Evolutionary conservation across 2,329 filamentous ascomycete species (phyloP), one percentile per base, ranked within the genome.

Genomic region (Albifimbria verrucaria): DNA sequence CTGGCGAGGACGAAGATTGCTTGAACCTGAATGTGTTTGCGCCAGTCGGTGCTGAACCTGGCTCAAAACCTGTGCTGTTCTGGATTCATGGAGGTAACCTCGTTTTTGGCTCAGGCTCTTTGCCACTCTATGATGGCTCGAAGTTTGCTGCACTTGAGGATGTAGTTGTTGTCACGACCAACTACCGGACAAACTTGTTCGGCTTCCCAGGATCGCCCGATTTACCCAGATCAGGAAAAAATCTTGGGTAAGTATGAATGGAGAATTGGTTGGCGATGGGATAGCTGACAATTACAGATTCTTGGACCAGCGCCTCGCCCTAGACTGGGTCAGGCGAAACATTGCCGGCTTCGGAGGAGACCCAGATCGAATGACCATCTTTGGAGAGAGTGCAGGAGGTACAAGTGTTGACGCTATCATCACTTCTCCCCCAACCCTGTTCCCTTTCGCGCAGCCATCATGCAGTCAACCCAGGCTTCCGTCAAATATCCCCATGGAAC

Each of bases 311-410:
- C 67, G 76, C 2, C 56, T 78, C n/a, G 78, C 74, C 0, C 62
- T 81, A 3, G 62, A 68, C 26, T 82, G 78, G 78, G 65, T 81
- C 26, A 74, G 75, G 51, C 73, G 74, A 44, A 81, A 77, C 55
- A 79, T 81, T 45, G 68, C 57, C 5, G 67, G 68, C 3, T 80
- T 81, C 39, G 77, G 77, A 18, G 78, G 78, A 15, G 69, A 77
- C 26, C 69, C 72, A 2, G 51, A 59, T 2, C 72, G 75, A 42
- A 75, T 82, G 6, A 79, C 75, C 2, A 66, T 82, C 25, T 80
- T 75, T 67, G 80, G 78, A 22, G 77, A 83, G 66, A 79, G 74
- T 1, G 77, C 80, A 0, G 80, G 80, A 2, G 77, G 4, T 75
- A 86, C 83, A 36, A 85, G 82, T 0, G 81, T 84, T 0, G 61